Percentiles rank a stretch among this genome's conserved stretches.
Conservation (phyloP, 2,329 filamentous ascomycete genomes). For the Orbilia blumenaviensis region DNA sequence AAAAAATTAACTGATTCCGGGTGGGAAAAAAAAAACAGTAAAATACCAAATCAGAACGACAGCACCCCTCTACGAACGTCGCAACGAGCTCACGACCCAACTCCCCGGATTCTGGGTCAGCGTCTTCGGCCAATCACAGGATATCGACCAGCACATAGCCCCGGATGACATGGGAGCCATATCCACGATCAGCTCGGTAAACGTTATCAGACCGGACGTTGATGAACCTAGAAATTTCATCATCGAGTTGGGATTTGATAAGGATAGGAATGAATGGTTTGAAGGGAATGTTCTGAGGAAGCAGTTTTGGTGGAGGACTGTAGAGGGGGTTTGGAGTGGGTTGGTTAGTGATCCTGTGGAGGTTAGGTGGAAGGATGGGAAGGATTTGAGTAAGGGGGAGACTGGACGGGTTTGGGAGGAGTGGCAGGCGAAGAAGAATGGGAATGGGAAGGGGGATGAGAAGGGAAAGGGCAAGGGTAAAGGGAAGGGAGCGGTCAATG, state of each 20-base stretch:
- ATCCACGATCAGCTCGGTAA: slow-evolving; percentile 72
- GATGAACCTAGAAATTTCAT: slow-evolving; percentile 79
- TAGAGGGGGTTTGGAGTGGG: slow-evolving; percentile 72
- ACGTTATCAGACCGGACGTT: slow-evolving; percentile 66
- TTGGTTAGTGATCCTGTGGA: slow-evolving; percentile 88
- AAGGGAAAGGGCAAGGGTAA: slow-evolving; percentile 61
- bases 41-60: slow-evolving; percentile 76
- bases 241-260: slow-evolving; percentile 74
- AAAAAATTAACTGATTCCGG: no score
- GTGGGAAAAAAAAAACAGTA: slow-evolving; percentile 66
- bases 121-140: slow-evolving; percentile 76
- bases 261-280: slow-evolving; percentile 83
- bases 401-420: slow-evolving; percentile 77
- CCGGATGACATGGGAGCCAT: slow-evolving; percentile 80
- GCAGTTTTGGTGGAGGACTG: slow-evolving; percentile 85
- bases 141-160: slow-evolving; percentile 88
- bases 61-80: slow-evolving; percentile 78
- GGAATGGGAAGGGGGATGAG: slow-evolving; percentile 57
- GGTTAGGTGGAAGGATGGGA: slow-evolving; percentile 85
- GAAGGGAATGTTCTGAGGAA: slow-evolving; percentile 81
- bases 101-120: slow-evolving; percentile 95
- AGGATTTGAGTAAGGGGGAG: slow-evolving; percentile 84
- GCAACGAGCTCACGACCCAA: slow-evolving; percentile 73
- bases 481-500: slow-evolving; percentile 58
- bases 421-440: slow-evolving; percentile 70